phyloP scores from a whole-genome alignment of 768 basidiomycete genomes.

The Boletus coccyginus region DNA sequence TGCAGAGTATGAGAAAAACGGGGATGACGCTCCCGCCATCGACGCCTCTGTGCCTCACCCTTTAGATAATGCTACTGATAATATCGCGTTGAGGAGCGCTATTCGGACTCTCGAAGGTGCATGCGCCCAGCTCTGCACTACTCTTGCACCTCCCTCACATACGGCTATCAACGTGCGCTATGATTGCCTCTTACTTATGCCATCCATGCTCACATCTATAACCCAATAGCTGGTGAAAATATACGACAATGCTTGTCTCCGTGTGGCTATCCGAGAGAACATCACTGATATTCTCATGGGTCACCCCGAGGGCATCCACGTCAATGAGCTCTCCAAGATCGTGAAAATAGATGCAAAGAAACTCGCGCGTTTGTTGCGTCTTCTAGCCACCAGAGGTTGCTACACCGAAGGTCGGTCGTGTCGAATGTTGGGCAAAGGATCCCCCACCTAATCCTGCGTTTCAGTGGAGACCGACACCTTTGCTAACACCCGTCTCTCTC shows the following conservation, averaged over 20 bases:
- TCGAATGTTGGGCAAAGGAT: background rate
- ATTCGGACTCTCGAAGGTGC: constrained; percentile 36
- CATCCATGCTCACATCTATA: background rate
- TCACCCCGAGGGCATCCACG: constrained; percentile 32
- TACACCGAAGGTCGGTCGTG: constrained; percentile 30
- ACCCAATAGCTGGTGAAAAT: constrained; percentile 23
- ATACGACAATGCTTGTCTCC: constrained; percentile 30
- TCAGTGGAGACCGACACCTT: constrained; percentile 32
- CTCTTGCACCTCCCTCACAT: constrained; percentile 36
- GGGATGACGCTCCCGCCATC: constrained; percentile 31
- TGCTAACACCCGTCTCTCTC: constrained; percentile 36
- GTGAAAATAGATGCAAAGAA: constrained; percentile 25
- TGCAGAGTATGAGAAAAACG: constrained; percentile 31
- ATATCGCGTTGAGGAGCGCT: constrained; percentile 21
- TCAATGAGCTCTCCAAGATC: constrained; percentile 26
- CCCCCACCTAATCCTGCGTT: background rate
- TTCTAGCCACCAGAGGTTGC: constrained; percentile 29
- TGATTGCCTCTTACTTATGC: background rate
- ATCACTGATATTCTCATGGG: constrained; percentile 27
- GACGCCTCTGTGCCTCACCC: constrained; percentile 34
- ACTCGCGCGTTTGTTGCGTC: constrained; percentile 29
- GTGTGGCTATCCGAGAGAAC: constrained; percentile 27
- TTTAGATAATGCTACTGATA: constrained; percentile 30
- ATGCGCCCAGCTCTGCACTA: constrained; percentile 34
- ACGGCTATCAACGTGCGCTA: constrained; percentile 30